These are phyloP conservation scores for Helicocarpus griseus DNA, from an alignment of 2,329 filamentous ascomycete species.

Conservation along the genomic window DNA sequence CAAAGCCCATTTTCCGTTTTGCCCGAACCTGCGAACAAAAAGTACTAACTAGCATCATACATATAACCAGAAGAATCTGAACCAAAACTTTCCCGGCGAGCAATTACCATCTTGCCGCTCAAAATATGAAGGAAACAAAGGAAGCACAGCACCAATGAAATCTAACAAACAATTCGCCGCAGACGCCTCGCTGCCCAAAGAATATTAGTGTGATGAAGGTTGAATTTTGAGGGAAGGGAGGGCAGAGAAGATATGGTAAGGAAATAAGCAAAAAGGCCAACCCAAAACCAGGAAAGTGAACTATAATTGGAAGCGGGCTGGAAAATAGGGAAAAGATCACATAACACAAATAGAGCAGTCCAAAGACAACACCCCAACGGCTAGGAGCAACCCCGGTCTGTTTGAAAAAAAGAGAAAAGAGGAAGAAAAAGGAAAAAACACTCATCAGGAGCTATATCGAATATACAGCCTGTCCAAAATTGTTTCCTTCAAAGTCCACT, in stretches of 20 bases:
- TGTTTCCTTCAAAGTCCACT: conserved; percentile 18
- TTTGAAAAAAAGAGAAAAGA: no score
- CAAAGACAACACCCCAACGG: no score
- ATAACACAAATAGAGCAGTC: no score
- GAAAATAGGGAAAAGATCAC: no score
- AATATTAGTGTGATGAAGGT: no score
- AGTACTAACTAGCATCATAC: not conserved
- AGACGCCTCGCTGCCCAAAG: not conserved
- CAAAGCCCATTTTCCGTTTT: no score
- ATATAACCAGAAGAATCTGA: not conserved
- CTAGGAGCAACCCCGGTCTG: no score
- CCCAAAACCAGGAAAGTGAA: not conserved
- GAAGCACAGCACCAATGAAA: not conserved
- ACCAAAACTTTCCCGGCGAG: not conserved
- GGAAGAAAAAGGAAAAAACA: not conserved
- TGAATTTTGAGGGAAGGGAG: no score
- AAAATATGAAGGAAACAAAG: not conserved
- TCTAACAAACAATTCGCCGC: not conserved
- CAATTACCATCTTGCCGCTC: no score
- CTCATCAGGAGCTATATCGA: conserved; percentile 16
- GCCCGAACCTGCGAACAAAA: no score
- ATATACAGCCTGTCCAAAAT: conserved; percentile 19
- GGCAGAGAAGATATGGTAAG: no score
- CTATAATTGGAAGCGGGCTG: not conserved
- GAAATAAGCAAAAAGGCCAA: no score